Conservation (phyloP, 768 basidiomycete genomes). For the Phaffia tasmanica region DNA sequence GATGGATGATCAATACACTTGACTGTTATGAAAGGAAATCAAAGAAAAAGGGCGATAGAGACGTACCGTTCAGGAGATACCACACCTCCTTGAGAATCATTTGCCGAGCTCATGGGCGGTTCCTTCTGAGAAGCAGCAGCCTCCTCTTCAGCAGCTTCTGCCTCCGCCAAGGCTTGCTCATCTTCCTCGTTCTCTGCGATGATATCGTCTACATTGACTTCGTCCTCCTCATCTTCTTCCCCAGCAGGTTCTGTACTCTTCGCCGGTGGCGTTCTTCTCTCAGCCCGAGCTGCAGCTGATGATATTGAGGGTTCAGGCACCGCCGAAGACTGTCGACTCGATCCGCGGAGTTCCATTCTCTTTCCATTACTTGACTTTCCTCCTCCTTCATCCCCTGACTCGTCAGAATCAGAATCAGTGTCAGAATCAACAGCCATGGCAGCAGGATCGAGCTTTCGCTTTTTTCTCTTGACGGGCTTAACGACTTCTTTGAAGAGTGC, state of each 20-base stretch:
- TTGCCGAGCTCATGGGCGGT: neutral
- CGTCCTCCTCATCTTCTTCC: conserved; percentile 47
- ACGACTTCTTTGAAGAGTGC: conserved; percentile 96
- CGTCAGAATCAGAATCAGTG: conserved; percentile 33
- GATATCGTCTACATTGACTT: conserved; percentile 30
- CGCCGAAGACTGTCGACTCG: no score
- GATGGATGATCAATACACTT: neutral
- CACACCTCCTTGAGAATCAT: conserved; percentile 29
- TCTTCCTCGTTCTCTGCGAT: conserved; percentile 41
- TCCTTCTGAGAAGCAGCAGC: neutral
- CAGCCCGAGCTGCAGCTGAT: conserved; percentile 42
- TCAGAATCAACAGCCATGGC: conserved; percentile 42
- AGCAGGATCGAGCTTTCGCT: conserved; percentile 63
- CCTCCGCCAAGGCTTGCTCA: conserved; percentile 36
- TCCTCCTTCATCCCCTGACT: conserved; percentile 40
- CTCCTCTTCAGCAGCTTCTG: conserved; percentile 5
- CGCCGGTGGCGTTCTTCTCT: conserved; percentile 49
- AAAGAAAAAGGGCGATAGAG: neutral
- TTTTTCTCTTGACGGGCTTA: conserved; percentile 61
- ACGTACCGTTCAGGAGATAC: conserved; percentile 51
- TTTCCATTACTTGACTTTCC: conserved; percentile 32
- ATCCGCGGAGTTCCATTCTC: neutral
- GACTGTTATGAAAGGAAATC: neutral
- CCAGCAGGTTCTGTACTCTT: no score
- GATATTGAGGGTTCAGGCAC: no score